Percentiles rank a stretch among this genome's conserved stretches.
These are phyloP conservation scores for Aspergillus amoenus DNA, from an alignment of 2,329 filamentous ascomycete genomes.

Conservation along the genomic window DNA sequence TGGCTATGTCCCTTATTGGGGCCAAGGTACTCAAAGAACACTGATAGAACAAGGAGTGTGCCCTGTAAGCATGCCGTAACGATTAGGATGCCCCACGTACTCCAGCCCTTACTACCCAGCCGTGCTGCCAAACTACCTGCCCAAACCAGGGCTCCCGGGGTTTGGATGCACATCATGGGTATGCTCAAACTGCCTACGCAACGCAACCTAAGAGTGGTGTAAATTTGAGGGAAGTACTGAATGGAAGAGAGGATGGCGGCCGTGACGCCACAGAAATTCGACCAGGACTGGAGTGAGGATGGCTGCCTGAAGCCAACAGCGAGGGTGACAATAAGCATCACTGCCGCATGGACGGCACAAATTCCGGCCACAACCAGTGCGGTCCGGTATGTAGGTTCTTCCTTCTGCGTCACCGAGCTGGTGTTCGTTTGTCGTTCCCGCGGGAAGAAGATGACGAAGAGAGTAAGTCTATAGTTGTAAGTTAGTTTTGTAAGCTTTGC, in stretches of 20 bases:
- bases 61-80: constrained; percentile 86
- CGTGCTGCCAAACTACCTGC: constrained; percentile 78
- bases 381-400: constrained; percentile 70
- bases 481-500: neutral
- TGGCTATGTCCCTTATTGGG: constrained; percentile 45
- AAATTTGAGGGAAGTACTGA: constrained; percentile 95
- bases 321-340: constrained; percentile 63
- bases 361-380: constrained; percentile 72
- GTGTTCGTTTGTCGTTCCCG: constrained; percentile 53
- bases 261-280: constrained; percentile 78
- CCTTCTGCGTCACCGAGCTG: constrained; percentile 44
- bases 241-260: constrained; percentile 76
- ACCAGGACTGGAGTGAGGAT: constrained; percentile 70
- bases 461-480: constrained; percentile 64
- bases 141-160: constrained; percentile 87
- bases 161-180: constrained; percentile 98
- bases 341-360: constrained; percentile 73
- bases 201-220: constrained; percentile 81
- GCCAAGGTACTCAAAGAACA: constrained; percentile 62
- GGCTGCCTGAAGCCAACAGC: constrained; percentile 66
- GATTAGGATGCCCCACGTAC: constrained; percentile 89
- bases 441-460: constrained; percentile 95
- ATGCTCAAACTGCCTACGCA: constrained; percentile 90
- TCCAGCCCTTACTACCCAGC: constrained; percentile 83
- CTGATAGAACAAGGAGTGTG: constrained; percentile 72